phyloP scores from a whole-genome alignment of 345 rosid genomes.

The Orychophragmus violaceus region DNA sequence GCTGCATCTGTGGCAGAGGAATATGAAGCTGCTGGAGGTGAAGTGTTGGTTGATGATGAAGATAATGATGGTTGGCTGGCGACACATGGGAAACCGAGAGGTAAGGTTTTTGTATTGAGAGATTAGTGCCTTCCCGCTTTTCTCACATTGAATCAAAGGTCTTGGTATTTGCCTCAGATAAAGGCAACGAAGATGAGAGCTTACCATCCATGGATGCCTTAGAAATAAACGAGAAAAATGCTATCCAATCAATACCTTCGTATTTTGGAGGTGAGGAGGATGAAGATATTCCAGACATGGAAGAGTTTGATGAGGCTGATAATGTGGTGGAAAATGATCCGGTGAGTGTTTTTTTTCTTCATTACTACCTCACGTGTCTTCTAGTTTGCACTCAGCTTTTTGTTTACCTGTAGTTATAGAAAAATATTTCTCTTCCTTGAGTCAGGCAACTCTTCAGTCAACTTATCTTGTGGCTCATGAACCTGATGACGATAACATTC shows the following conservation, averaged over 20 bases:
- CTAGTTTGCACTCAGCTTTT: not conserved
- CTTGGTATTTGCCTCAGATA: constrained; percentile 36
- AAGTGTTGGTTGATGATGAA: constrained; percentile 87
- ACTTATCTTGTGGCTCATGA: constrained; percentile 84
- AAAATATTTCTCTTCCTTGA: not conserved
- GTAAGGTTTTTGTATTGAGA: constrained; percentile 27
- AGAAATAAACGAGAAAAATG: constrained; percentile 49
- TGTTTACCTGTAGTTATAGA: constrained; percentile 12
- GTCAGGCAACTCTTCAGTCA: constrained; percentile 81
- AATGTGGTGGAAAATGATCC: constrained; percentile 68
- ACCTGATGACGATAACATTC: constrained; percentile 90
- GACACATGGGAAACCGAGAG: constrained; percentile 95
- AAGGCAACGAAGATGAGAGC: constrained; percentile 62
- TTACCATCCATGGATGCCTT: constrained; percentile 86
- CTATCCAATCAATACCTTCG: constrained; percentile 62
- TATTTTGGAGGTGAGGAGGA: constrained; percentile 85
- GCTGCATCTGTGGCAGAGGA: constrained; percentile 93
- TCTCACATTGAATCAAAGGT: not conserved
- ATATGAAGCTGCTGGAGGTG: constrained; percentile 94
- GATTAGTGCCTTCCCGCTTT: not conserved
- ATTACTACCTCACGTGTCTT: not conserved
- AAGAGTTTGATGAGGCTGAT: constrained; percentile 72
- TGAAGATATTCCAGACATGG: constrained; percentile 94
- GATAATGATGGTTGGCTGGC: constrained; percentile 98
- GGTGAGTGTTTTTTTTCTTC: constrained; percentile 32